Evolutionary conservation across 2,329 filamentous ascomycete species (phyloP), one percentile per base, ranked within the genome.

Genomic region (Phoma herbarum): DNA sequence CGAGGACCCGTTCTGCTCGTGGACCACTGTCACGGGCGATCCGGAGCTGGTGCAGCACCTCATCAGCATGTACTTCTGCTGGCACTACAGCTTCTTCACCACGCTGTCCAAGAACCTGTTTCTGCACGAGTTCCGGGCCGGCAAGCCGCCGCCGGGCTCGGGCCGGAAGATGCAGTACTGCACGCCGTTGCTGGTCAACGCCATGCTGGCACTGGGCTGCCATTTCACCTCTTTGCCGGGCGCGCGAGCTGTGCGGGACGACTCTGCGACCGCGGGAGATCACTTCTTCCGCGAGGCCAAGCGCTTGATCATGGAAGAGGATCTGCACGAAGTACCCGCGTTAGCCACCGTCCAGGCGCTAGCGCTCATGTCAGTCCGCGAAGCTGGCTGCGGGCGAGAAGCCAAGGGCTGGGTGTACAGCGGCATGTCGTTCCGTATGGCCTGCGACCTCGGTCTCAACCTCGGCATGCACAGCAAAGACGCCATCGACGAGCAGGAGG

Each of bases 361-460:
- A 53, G 93, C 93, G 0, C 81, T 98, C 62, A 97, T 99, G 93
- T 97, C 93, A 8, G 94, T 98, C 0, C 85, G 95, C 60, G 95
- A 99, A 80, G 95, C 94, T 2, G 95, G 95, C 1, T 98, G 94
- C 75, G 94, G 92, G 0, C 86, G 94, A 41, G 95, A 98, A 78
- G 92, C 92, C 37, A 96, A 95, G 77, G 95, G 95, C 1, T 99
- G 95, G 95, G 93, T 97, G 3, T 98, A 98, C 77, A 97, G 92
- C 70, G 94, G 95, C 48, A 97, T 99, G 91, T 95, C 91, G 70
- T 98, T 99, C 75, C 89, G 95, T 43, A 98, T 99, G 94, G 94
- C 93, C 0, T 91, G 90, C 75, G 95, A 99, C 70, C 86, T 99
- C 63, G 95, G 95, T 0, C 82, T 99, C 52, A 96, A 97, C 70